phyloP scores from a whole-genome alignment of 495 filamentous ascomycete species.

The Podospora conica region DNA sequence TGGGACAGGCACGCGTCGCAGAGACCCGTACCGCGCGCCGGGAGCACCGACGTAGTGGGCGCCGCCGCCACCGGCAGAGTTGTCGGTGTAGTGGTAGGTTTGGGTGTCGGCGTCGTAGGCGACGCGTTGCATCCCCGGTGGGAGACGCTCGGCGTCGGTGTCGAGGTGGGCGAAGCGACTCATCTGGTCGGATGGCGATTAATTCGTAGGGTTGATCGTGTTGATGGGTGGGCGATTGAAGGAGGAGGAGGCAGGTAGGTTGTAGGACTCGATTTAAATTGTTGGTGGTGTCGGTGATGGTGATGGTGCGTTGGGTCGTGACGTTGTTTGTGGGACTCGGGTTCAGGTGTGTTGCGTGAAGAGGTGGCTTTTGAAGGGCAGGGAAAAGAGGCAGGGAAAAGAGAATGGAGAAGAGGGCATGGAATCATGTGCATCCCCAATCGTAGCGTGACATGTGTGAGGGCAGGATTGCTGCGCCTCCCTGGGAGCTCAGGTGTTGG shows the following conservation, averaged over 20 bases:
- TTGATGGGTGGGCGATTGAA: background rate
- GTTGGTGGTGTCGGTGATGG: background rate
- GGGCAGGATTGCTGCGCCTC: background rate
- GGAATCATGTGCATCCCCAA: background rate
- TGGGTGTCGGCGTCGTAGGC: slow-evolving; percentile 51
- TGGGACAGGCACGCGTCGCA: slow-evolving; percentile 26
- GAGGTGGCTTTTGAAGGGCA: background rate
- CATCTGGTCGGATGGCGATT: slow-evolving; percentile 20
- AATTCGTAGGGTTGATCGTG: background rate
- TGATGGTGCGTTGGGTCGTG: too few relatives aligned
- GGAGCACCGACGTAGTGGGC: slow-evolving; percentile 39
- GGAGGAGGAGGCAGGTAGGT: background rate
- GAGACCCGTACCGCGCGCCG: slow-evolving; percentile 39
- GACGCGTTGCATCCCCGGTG: slow-evolving; percentile 45
- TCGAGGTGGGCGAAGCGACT: slow-evolving; percentile 39
- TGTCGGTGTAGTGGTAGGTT: slow-evolving; percentile 45
- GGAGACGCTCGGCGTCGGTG: slow-evolving; percentile 46
- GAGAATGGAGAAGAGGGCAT: too few relatives aligned
- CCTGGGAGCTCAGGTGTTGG: background rate
- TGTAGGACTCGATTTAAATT: background rate
- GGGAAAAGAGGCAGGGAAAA: background rate
- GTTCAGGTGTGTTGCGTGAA: background rate
- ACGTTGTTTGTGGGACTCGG: background rate
- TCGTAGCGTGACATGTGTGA: background rate
- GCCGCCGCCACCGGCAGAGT: slow-evolving; percentile 36